Percentiles rank a stretch among this genome's conserved stretches.
These are phyloP conservation scores for Alternaria ethzedia DNA, from an alignment of 2,329 filamentous ascomycete species.

Conservation along the genomic window DNA sequence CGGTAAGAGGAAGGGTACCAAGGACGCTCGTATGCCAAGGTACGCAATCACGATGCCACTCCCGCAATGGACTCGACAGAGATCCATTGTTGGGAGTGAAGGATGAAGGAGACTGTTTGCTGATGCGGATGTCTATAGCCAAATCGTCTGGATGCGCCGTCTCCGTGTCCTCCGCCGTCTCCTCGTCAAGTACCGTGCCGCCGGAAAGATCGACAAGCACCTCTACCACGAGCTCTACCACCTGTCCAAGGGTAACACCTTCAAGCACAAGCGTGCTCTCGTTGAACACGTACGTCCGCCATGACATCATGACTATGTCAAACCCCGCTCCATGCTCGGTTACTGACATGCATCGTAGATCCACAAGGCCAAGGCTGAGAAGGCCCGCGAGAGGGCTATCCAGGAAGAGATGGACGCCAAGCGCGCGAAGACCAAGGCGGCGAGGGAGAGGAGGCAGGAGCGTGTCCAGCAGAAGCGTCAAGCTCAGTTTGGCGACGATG, in stretches of 20 bases:
- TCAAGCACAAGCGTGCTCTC: slow-evolving; percentile 99
- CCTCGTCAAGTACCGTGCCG: slow-evolving; percentile 99
- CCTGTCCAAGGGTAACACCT: slow-evolving; percentile 99
- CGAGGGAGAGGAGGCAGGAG: slow-evolving; percentile 97
- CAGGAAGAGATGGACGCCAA: slow-evolving; percentile 99
- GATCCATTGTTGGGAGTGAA: slow-evolving; percentile 7
- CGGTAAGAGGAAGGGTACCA: slow-evolving; percentile 99
- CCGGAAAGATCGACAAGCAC: slow-evolving; percentile 99
- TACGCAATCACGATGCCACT: slow-evolving; percentile 58
- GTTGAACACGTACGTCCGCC: slow-evolving; percentile 93
- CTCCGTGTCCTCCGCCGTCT: slow-evolving; percentile 98
- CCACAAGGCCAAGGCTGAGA: slow-evolving; percentile 99
- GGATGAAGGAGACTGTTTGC: slow-evolving; percentile 27
- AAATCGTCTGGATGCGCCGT: slow-evolving; percentile 99
- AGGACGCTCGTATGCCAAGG: slow-evolving; percentile 98
- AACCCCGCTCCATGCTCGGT: slow-evolving; percentile 18
- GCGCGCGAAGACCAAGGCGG: slow-evolving; percentile 99
- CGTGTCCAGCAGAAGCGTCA: slow-evolving; percentile 89
- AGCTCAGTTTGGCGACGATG: slow-evolving; percentile 77
- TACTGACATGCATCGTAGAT: slow-evolving; percentile 68
- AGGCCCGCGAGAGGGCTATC: slow-evolving; percentile 90
- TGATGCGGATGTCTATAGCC: slow-evolving; percentile 63
- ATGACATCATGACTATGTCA: slow-evolving; percentile 48
- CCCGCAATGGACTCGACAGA: slow-evolving; percentile 13
- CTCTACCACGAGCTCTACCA: slow-evolving; percentile 99